Percentiles rank a stretch among this genome's conserved stretches.
Evolutionary conservation across 1,139 yeast genomes (phyloP).

Genomic region (Debaryomycetaceae sp.): DNA sequence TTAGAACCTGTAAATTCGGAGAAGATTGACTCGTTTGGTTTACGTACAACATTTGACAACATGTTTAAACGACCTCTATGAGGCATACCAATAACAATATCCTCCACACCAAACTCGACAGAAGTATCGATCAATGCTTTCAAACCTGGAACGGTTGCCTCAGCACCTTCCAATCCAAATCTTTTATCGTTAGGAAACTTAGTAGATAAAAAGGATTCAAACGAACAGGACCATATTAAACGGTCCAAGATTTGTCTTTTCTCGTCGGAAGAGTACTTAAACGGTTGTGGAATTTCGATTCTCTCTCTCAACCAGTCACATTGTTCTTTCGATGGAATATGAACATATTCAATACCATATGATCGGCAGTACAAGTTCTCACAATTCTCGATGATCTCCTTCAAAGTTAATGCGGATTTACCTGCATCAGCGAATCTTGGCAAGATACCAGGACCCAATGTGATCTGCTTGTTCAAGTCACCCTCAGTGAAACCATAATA

Average conservation of each 20-base stretch:
- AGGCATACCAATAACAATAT: conserved; percentile 98
- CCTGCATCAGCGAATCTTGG: conserved; percentile 83
- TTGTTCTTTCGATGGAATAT: conserved; percentile 90
- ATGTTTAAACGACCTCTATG: conserved; percentile 99
- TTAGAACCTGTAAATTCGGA: conserved; percentile 93
- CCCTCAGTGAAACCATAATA: conserved; percentile 87
- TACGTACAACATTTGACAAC: conserved; percentile 96
- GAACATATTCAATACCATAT: conserved; percentile 94
- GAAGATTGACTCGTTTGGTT: conserved; percentile 96
- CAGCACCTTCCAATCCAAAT: conserved; percentile 98
- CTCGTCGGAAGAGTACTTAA: conserved; percentile 78
- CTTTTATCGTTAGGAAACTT: conserved; percentile 98
- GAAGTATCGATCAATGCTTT: conserved; percentile 92
- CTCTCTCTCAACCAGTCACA: conserved; percentile 99
- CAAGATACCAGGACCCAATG: conserved; percentile 95
- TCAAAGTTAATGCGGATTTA: conserved; percentile 61
- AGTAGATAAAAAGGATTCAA: conserved; percentile 86
- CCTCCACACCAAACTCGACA: conserved; percentile 92
- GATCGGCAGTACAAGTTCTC: conserved; percentile 84
- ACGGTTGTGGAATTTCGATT: conserved; percentile 89
- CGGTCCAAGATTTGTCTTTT: conserved; percentile 96
- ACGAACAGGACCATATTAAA: conserved; percentile 92
- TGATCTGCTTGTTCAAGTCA: conserved; percentile 79
- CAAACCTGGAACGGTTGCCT: conserved; percentile 94
- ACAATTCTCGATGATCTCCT: conserved; percentile 73